Base-by-base conservation (phyloP, 441 rosid species). In the Gossypium davidsonii region DNA sequence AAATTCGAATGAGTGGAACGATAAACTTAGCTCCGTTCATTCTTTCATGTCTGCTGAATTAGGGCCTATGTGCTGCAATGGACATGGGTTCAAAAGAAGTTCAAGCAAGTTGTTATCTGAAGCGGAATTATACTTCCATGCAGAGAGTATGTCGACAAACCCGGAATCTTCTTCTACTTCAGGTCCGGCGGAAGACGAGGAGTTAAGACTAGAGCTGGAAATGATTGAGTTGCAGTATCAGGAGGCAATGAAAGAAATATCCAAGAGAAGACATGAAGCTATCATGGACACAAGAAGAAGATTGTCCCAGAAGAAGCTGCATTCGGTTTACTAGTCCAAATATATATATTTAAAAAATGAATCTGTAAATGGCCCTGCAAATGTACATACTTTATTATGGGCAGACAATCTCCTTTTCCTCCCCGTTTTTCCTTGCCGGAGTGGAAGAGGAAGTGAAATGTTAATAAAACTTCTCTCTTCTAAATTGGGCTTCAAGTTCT, bases 191-290 rank as follows among this genome's bases (percentile, higher is more conserved):
- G 79, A 76, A 34, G 85, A 81, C 55, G 82, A 76, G 28, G 82
- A 78, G 51, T 42, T 84, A 61, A 78, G 71, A 65, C n/a, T 74
- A 70, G 86, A 84, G 82, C 76, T 89, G 63, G 79, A 76, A 73
- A 76, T 46, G 79, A 85, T 87, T 46, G 91, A 89, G 76, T 74
- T 68, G 14, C 78, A 82, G 75, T 89, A 83, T 61, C 78, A 48
- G 76, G 85, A 85, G 67, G 80, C 82, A 18, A 71, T 88, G 59
- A 73, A 81, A 75, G 84, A 84, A 69, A 74, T 88, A 70, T 61
- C 70, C 44, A 87, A 63, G 81, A 80, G 67, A 74, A 81, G 85
- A 76, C 82, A 86, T 48, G 88, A 87, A 74, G 91, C 92, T 12
- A 85, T 91, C 63, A 34, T 79, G 58, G 84, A 83, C 83, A 79